Percentiles rank a stretch among this genome's conserved stretches.
phyloP scores from a whole-genome alignment of 345 rosid species.

The Corchorus capsularis region DNA sequence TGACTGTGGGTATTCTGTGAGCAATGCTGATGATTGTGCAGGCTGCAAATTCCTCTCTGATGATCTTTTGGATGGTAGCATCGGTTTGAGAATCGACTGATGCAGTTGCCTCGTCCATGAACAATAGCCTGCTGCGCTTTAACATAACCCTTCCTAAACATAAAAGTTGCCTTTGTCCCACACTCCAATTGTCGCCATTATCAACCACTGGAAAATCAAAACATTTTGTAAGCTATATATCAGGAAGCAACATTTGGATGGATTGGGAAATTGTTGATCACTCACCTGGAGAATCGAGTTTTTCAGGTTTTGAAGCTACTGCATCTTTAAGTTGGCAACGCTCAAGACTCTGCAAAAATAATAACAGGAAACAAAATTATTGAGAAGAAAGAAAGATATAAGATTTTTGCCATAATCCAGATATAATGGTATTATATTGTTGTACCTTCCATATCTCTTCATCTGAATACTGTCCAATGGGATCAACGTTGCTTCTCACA shows the following conservation, averaged over 20 bases:
- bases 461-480: conserved; percentile 70
- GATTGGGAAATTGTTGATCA: too few species aligned
- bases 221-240: neutral
- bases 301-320: conserved; percentile 72
- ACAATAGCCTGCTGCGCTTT: conserved; percentile 74
- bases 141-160: conserved; percentile 92
- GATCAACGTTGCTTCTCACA: conserved; percentile 90
- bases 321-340: conserved; percentile 90
- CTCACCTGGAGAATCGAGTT: conserved; percentile 75
- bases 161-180: conserved; percentile 93
- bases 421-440: too few species aligned
- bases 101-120: conserved; percentile 97
- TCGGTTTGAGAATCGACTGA: conserved; percentile 94
- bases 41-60: conserved; percentile 78
- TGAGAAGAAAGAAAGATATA: too few species aligned
- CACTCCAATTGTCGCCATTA: conserved; percentile 95
- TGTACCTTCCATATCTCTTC: conserved; percentile 93
- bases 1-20: conserved; percentile 94
- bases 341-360: conserved; percentile 62
- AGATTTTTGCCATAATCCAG: neutral
- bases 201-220: conserved; percentile 62
- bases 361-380: too few species aligned
- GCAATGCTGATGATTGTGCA: conserved; percentile 95
- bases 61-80: conserved; percentile 82
- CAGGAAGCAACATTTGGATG: too few species aligned